These are phyloP conservation scores for Colletotrichum salicis DNA, from an alignment of 2,329 filamentous ascomycete species.

Conservation along the genomic window DNA sequence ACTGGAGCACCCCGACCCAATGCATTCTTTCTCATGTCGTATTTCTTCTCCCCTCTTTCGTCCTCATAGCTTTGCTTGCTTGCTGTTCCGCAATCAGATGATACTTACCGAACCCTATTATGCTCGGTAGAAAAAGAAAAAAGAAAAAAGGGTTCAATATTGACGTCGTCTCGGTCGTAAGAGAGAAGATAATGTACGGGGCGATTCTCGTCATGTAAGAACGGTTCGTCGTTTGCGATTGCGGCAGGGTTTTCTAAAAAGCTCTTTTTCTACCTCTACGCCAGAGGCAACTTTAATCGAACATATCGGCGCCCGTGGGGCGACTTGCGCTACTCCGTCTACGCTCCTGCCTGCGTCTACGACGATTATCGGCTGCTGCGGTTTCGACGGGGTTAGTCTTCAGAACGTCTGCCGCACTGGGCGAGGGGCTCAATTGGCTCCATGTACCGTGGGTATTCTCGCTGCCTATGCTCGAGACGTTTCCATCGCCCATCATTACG, in stretches of 20 bases:
- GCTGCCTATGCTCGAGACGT: constrained; percentile 60
- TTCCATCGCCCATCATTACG: constrained; percentile 47
- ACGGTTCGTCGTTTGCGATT: background rate
- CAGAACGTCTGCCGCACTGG: constrained; percentile 47
- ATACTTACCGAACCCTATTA: constrained; percentile 15
- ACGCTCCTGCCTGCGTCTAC: constrained; percentile 64
- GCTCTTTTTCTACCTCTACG: background rate
- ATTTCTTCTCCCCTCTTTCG: background rate
- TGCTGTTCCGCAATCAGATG: constrained; percentile 11
- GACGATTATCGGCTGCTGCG: constrained; percentile 59
- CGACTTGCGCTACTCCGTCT: constrained; percentile 56
- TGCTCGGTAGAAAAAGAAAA: background rate
- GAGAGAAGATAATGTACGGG: background rate
- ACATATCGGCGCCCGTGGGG: constrained; percentile 50
- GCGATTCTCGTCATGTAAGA: background rate
- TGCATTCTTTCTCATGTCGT: constrained; percentile 24
- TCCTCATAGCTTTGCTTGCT: background rate
- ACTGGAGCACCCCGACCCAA: constrained; percentile 12
- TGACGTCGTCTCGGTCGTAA: constrained; percentile 27
- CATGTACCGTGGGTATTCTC: constrained; percentile 61
- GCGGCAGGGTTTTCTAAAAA: constrained; percentile 14
- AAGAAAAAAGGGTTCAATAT: background rate
- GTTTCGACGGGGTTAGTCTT: constrained; percentile 47
- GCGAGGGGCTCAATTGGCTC: constrained; percentile 63
- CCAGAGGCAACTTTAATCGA: constrained; percentile 42